phyloP scores from a whole-genome alignment of 768 basidiomycete species.

The Suillus sp. region DNA sequence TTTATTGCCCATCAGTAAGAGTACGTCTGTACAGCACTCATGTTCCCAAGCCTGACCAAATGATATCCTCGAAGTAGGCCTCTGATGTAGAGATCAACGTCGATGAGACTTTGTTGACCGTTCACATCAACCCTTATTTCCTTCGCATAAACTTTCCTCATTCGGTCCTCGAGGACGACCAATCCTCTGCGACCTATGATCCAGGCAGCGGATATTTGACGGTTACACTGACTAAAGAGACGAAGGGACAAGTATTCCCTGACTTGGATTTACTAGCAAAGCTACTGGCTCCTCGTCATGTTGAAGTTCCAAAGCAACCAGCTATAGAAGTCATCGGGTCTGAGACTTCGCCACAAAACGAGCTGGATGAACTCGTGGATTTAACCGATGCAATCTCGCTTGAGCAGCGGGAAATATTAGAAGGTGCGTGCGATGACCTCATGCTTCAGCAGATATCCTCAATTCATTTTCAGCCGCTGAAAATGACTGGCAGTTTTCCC shows the following conservation, averaged over 20 bases:
- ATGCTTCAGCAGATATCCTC: constrained; percentile 9
- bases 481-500: constrained; percentile 80
- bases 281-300: constrained; percentile 66
- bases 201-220: constrained; percentile 77
- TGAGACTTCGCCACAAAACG: constrained; percentile 27
- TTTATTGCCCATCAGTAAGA: constrained; percentile 75
- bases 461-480: constrained; percentile 54
- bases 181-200: constrained; percentile 73
- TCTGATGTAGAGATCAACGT: constrained; percentile 80
- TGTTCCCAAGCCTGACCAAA: constrained; percentile 6
- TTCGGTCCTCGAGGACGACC: constrained; percentile 61
- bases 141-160: constrained; percentile 78
- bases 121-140: constrained; percentile 85
- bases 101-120: constrained; percentile 65
- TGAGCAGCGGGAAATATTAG: constrained; percentile 53
- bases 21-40: constrained; percentile 40
- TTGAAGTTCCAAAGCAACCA: constrained; percentile 35
- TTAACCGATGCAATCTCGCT: constrained; percentile 50
- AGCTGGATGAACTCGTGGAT: constrained; percentile 44
- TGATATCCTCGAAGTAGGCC: constrained; percentile 51
- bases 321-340: constrained; percentile 62
- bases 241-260: constrained; percentile 64
- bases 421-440: constrained; percentile 43
- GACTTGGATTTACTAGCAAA: constrained; percentile 82
- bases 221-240: constrained; percentile 70